Conservation (phyloP, 345 rosid genomes). For the Gossypium anomalum region DNA sequence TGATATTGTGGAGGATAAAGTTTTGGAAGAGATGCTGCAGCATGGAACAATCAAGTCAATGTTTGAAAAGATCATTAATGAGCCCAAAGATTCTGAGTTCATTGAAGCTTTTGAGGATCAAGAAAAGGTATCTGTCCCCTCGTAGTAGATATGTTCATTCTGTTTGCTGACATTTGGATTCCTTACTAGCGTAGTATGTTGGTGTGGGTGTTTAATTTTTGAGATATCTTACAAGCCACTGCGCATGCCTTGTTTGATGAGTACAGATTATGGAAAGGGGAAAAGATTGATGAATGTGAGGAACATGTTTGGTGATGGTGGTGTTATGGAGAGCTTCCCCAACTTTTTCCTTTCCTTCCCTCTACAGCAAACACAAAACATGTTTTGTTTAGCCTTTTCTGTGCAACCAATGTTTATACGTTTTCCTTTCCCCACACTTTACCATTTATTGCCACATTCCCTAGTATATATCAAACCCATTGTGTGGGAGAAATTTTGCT, state of each 20-base stretch:
- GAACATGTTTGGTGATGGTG: too few species aligned
- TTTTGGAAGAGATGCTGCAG: slow-evolving; percentile 33
- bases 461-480: too few species aligned
- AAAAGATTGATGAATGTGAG: neutral
- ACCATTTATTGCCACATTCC: too few species aligned
- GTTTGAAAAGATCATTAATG: slow-evolving; percentile 28
- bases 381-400: too few species aligned
- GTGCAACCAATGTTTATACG: too few species aligned
- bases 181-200: neutral
- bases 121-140: neutral
- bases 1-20: slow-evolving; percentile 28
- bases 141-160: neutral
- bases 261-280: neutral
- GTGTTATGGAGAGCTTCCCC: too few species aligned
- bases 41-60: slow-evolving; percentile 21
- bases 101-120: neutral
- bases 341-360: too few species aligned
- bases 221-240: neutral
- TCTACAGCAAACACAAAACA: too few species aligned
- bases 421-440: too few species aligned
- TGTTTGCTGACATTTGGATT: neutral
- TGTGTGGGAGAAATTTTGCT: too few species aligned
- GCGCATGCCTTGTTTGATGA: neutral
- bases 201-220: neutral
- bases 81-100: slow-evolving; percentile 24